Evolutionary conservation across 2,329 filamentous ascomycete species (phyloP).

Genomic region (Fusarium oxysporum): DNA sequence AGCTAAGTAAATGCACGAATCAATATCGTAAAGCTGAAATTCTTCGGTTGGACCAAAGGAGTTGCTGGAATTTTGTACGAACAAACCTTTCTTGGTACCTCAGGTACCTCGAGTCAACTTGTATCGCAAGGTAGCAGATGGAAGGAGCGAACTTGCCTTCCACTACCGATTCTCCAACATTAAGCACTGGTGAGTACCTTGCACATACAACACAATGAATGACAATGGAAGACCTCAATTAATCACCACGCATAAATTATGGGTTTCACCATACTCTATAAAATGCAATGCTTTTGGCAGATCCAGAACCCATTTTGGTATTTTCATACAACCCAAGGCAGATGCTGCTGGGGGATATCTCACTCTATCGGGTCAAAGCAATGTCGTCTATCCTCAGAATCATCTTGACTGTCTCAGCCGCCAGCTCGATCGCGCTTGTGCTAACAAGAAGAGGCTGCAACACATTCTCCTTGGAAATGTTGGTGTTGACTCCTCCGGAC

Average conservation of each 20-base stretch:
- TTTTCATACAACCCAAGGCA: conserved; percentile 52
- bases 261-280: conserved; percentile 22
- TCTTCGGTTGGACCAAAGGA: background rate
- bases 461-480: conserved; percentile 97
- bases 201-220: background rate
- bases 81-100: background rate
- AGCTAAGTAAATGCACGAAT: background rate
- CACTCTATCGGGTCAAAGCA: conserved; percentile 68
- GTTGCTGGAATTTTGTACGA: background rate
- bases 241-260: conserved; percentile 13
- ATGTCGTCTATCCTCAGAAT: conserved; percentile 76
- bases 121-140: background rate
- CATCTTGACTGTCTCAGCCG: conserved; percentile 99
- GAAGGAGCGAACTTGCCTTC: conserved; percentile 16
- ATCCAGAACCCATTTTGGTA: conserved; percentile 48
- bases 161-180: background rate
- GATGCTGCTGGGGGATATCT: conserved; percentile 47
- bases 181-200: background rate
- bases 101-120: background rate
- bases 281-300: conserved; percentile 38
- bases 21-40: background rate
- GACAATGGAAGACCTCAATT: background rate
- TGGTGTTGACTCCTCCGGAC: conserved; percentile 94
- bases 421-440: conserved; percentile 96
- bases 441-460: conserved; percentile 95